A percentile compares a stretch with the other conserved stretches of the same genome.
phyloP scores from a whole-genome alignment of 2,329 filamentous ascomycete species.

The Metarhizium robertsii region DNA sequence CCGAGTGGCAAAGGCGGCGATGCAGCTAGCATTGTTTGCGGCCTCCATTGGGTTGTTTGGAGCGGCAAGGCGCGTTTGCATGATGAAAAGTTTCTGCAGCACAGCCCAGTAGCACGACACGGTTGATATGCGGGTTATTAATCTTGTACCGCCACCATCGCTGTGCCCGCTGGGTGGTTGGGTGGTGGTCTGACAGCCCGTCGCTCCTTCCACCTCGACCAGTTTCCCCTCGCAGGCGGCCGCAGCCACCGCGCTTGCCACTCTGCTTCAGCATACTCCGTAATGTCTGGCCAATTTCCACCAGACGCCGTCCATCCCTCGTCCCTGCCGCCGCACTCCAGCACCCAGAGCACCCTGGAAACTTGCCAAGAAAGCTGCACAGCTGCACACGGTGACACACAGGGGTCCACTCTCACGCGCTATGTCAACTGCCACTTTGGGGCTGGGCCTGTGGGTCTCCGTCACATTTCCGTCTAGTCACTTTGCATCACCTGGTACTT shows the following conservation, averaged over 20 bases:
- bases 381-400: background rate
- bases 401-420: background rate
- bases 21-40: background rate
- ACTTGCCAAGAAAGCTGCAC: slow-evolving; percentile 1
- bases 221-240: background rate
- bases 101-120: background rate
- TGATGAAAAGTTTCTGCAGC: background rate
- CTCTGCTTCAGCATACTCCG: background rate
- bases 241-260: background rate
- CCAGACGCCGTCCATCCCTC: too few species aligned
- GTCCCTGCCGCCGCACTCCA: too few species aligned
- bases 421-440: slow-evolving; percentile 6
- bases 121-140: too few species aligned
- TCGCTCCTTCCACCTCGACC: background rate
- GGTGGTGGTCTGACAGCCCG: too few species aligned
- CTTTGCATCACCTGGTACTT: background rate
- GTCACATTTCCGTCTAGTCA: background rate
- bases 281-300: too few species aligned
- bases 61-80: background rate
- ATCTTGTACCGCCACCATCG: too few species aligned
- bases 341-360: background rate
- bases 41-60: background rate
- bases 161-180: too few species aligned
- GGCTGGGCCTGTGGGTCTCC: slow-evolving; percentile 1
- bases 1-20: background rate